phyloP scores from a whole-genome alignment of 2,329 filamentous ascomycete genomes.

The Fusarium sp. region DNA sequence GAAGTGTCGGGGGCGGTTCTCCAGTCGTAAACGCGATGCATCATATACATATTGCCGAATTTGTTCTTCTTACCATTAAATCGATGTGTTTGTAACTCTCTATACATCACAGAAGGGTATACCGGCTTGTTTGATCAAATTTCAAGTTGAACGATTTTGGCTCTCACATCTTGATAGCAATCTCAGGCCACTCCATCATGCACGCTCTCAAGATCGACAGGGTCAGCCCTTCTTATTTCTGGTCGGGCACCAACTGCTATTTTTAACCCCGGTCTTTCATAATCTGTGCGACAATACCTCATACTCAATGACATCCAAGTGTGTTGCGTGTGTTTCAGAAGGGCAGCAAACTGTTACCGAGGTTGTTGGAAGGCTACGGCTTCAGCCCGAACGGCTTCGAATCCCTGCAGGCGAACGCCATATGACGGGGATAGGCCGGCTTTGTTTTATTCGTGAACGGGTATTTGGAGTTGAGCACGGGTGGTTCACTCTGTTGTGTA shows the following conservation, averaged over 20 bases:
- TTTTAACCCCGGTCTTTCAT: not conserved
- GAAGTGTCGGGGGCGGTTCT: not conserved
- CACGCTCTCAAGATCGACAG: not conserved
- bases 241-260: not conserved
- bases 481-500: not conserved
- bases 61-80: not conserved
- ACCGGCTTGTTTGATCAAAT: not conserved
- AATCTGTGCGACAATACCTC: not conserved
- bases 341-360: not conserved
- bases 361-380: not conserved
- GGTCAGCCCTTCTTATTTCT: not conserved
- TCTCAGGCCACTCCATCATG: not conserved
- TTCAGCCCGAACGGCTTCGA: not conserved
- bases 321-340: not conserved
- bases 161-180: not conserved
- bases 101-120: not conserved
- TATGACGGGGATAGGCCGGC: not conserved
- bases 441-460: not conserved
- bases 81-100: not conserved
- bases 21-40: not conserved
- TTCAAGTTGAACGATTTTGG: too few species aligned
- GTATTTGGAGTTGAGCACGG: not conserved
- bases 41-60: not conserved
- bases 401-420: not conserved
- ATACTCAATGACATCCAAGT: not conserved